These are phyloP conservation scores for Zasmidium angulare DNA, from an alignment of 2,329 filamentous ascomycete genomes.

Conservation along the genomic window DNA sequence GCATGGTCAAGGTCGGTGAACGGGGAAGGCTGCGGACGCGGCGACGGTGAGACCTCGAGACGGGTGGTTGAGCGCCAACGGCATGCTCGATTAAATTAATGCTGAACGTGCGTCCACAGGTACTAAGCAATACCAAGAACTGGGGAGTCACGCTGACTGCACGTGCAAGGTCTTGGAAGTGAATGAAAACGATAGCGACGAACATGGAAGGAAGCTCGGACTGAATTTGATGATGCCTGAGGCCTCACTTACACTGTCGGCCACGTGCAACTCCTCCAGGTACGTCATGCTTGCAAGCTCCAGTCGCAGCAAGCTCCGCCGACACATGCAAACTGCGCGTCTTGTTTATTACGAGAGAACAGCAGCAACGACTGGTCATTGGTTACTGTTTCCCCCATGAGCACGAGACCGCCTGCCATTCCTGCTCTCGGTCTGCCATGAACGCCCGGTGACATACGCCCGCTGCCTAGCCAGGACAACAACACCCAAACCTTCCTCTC, in stretches of 20 bases:
- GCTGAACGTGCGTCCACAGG: not conserved
- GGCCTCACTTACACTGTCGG: too few relatives aligned
- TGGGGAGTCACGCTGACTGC: not conserved
- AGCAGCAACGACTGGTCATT: not conserved
- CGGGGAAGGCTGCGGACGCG: not conserved
- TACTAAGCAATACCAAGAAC: not conserved
- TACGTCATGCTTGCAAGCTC: not conserved
- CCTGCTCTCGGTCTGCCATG: not conserved
- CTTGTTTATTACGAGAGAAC: not conserved
- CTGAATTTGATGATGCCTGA: too few relatives aligned
- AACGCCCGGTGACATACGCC: slow-evolving; percentile 1
- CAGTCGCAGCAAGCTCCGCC: not conserved
- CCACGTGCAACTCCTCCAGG: not conserved
- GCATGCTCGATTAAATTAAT: not conserved
- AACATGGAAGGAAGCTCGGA: too few relatives aligned
- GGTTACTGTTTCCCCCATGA: not conserved
- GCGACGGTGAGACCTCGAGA: not conserved
- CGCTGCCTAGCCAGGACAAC: not conserved
- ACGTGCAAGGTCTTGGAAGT: slow-evolving; percentile 1
- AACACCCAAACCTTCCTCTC: too few relatives aligned
- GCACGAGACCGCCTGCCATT: slow-evolving; percentile 4
- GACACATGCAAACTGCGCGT: not conserved
- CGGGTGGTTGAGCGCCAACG: not conserved
- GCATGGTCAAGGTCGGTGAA: not conserved
- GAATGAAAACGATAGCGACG: not conserved